phyloP scores from a whole-genome alignment of 2,329 filamentous ascomycete species.

The Thelonectria olida region DNA sequence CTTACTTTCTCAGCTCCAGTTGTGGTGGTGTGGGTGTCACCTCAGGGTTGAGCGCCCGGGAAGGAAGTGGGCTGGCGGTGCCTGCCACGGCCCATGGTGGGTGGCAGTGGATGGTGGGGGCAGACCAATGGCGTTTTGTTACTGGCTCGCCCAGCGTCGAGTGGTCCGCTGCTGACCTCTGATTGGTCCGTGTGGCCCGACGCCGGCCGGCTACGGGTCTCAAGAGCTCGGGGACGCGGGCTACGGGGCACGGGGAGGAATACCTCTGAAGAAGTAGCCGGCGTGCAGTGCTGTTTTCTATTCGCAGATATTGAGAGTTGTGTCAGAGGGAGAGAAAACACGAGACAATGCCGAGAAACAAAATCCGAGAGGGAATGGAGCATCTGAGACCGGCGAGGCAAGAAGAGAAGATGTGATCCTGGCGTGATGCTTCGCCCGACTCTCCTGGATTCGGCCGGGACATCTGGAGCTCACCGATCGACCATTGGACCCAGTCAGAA shows the following conservation, averaged over 20 bases:
- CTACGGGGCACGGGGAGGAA: constrained; percentile 12
- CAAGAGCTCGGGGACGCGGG: constrained; percentile 5
- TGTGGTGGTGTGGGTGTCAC: constrained; percentile 2
- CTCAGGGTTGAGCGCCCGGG: constrained; percentile 5
- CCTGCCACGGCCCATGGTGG: constrained; percentile 9
- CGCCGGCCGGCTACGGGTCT: constrained; percentile 15
- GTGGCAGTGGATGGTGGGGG: constrained; percentile 8
- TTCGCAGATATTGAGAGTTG: neutral
- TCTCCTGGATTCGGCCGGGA: constrained; percentile 6
- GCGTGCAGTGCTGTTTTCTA: neutral
- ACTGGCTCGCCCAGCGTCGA: constrained; percentile 31
- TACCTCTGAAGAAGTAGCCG: constrained; percentile 3
- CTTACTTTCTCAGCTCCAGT: neutral
- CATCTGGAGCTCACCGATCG: neutral
- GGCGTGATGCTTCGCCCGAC: neutral
- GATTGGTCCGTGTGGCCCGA: constrained; percentile 17
- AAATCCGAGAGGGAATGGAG: no score
- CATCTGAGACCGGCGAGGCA: neutral
- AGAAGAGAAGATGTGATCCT: neutral
- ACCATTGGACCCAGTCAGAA: constrained; percentile 12
- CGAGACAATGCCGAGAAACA: neutral
- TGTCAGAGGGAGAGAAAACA: neutral
- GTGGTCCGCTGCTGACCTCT: constrained; percentile 25
- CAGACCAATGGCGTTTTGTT: constrained; percentile 26
- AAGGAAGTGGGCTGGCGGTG: constrained; percentile 3